Percentiles rank a stretch among this genome's conserved stretches.
These are phyloP conservation scores for Chionographis japonica DNA, from an alignment of 106 monocot species.

Conservation along the genomic window DNA sequence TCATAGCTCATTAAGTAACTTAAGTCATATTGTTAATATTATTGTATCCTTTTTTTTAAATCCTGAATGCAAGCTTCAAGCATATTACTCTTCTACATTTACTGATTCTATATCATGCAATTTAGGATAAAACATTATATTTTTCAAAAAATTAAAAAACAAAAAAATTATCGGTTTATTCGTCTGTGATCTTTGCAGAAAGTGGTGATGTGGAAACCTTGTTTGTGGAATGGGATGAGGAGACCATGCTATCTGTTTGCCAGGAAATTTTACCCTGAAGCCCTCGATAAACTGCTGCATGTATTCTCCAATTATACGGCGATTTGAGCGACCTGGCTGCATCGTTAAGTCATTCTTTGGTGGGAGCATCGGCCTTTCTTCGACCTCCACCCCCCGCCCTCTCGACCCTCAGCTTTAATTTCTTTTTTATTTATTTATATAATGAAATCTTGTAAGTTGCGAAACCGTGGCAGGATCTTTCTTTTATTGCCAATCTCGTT, in stretches of 20 bases:
- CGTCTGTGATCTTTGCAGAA: slow-evolving; percentile 25
- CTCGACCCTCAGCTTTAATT: not conserved
- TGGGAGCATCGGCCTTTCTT: no score
- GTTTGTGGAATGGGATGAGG: slow-evolving; percentile 63
- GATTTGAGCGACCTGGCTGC: not conserved
- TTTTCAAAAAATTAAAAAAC: no score
- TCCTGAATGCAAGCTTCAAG: no score
- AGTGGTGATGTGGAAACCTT: slow-evolving; percentile 34
- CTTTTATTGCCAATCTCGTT: not conserved
- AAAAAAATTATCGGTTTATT: no score
- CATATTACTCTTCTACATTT: no score
- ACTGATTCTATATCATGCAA: no score
- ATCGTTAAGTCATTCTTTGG: no score
- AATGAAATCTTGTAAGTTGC: not conserved
- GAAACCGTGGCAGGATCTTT: not conserved
- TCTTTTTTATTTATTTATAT: slow-evolving; percentile 1
- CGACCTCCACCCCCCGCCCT: no score
- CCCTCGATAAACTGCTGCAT: slow-evolving; percentile 49
- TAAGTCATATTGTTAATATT: no score
- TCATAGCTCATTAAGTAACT: no score
- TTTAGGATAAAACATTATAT: no score
- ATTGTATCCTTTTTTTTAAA: no score
- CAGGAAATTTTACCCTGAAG: slow-evolving; percentile 69
- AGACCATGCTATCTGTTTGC: slow-evolving; percentile 78
- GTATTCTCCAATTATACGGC: slow-evolving; percentile 39